Evolutionary conservation across 2,329 filamentous ascomycete species (phyloP).

Genomic region (Bipolaris sorokiniana): DNA sequence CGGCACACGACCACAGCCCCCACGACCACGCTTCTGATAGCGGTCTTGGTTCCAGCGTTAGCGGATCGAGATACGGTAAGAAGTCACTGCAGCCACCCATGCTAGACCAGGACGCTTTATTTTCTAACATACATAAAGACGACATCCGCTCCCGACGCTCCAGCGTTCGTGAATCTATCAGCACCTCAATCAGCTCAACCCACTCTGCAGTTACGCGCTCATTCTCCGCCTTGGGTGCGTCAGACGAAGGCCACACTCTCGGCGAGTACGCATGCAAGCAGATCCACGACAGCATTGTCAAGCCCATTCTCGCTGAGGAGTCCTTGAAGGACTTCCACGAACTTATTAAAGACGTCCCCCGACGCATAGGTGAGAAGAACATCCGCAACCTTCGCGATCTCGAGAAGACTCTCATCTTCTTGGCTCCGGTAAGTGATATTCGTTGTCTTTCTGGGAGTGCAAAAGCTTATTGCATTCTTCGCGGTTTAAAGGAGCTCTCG

Average conservation of each 20-base stretch:
- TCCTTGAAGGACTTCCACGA: conserved; percentile 80
- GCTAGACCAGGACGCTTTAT: conserved; percentile 22
- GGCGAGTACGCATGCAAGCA: conserved; percentile 73
- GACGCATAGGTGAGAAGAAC: conserved; percentile 80
- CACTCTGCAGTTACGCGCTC: conserved; percentile 54
- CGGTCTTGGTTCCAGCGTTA: conserved; percentile 83
- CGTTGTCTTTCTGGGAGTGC: conserved; percentile 61
- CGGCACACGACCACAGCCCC: conserved; percentile 44
- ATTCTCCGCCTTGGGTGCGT: conserved; percentile 48
- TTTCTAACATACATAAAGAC: conserved; percentile 47
- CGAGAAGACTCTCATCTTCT: conserved; percentile 89
- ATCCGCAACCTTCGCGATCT: conserved; percentile 91
- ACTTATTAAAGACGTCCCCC: conserved; percentile 77
- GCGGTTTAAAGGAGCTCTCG: conserved; percentile 72
- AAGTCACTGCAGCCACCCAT: conserved; percentile 23
- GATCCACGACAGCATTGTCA: conserved; percentile 78
- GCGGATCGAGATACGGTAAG: conserved; percentile 58
- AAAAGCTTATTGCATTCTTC: conserved; percentile 69
- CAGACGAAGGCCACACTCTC: conserved; percentile 62
- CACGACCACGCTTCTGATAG: conserved; percentile 82
- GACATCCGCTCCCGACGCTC: conserved; percentile 36
- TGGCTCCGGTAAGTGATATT: conserved; percentile 87
- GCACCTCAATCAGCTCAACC: conserved; percentile 46
- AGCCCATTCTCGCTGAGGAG: conserved; percentile 74
- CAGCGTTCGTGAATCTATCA: conserved; percentile 44